Percentiles rank a stretch among this genome's conserved stretches.
Conservation (phyloP, 2,329 filamentous ascomycete species). For the Xylariales sp. region DNA sequence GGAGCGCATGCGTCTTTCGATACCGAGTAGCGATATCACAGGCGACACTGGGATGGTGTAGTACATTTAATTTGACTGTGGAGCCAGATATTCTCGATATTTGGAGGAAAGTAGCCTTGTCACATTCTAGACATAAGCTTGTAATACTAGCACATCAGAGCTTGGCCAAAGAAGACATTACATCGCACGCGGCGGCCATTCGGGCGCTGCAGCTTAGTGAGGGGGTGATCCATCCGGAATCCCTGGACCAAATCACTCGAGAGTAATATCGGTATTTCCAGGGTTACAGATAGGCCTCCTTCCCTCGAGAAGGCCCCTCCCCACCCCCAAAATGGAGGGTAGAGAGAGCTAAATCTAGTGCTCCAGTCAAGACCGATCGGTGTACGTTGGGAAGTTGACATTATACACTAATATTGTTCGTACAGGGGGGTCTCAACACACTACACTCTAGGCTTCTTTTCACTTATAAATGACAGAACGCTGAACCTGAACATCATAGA, state of each 20-base stretch:
- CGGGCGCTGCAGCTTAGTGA: conserved; percentile 20
- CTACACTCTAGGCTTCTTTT: no score
- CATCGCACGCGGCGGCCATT: conserved; percentile 27
- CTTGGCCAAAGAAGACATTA: conserved; percentile 22
- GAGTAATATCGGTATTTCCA: no score
- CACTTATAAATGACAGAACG: no score
- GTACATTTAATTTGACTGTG: conserved; percentile 23
- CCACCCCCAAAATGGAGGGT: no score
- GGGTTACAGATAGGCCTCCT: no score
- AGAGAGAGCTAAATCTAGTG: no score
- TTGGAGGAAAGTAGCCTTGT: conserved; percentile 24
- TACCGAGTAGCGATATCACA: conserved; percentile 15
- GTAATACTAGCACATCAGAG: conserved; percentile 15
- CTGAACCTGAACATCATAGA: no score
- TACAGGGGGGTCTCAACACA: no score
- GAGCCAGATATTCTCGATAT: conserved; percentile 15
- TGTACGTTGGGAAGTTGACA: no score
- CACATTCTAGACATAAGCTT: conserved; percentile 12
- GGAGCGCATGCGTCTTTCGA: conserved; percentile 24
- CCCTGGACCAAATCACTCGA: conserved; percentile 29
- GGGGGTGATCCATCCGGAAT: conserved; percentile 25
- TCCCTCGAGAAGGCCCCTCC: no score
- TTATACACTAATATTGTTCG: no score
- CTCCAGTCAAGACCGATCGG: no score
- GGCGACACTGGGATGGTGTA: conserved; percentile 21